These are phyloP conservation scores for Gnomoniopsis smithogilvyi DNA, from an alignment of 2,329 filamentous ascomycete genomes.

Conservation along the genomic window DNA sequence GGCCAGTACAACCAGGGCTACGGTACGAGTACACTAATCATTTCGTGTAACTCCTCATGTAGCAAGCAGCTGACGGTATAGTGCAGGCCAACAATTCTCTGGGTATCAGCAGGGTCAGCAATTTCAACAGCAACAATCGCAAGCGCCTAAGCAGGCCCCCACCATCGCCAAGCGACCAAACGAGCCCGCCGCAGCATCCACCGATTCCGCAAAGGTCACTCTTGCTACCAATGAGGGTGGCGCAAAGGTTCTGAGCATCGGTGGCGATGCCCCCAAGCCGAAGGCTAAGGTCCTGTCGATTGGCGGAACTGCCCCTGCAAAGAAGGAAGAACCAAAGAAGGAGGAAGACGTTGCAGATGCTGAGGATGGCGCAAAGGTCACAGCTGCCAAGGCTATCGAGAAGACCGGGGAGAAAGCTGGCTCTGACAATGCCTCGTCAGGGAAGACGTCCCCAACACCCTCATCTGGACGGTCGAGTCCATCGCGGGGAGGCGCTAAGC, in stretches of 20 bases:
- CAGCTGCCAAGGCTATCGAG: slow-evolving; percentile 85
- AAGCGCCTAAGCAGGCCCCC: slow-evolving; percentile 44
- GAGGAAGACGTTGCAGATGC: slow-evolving; percentile 42
- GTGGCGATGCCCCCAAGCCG: slow-evolving; percentile 49
- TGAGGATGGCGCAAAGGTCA: slow-evolving; percentile 75
- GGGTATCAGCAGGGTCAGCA: slow-evolving; percentile 46
- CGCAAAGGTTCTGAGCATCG: slow-evolving; percentile 63
- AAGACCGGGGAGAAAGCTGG: slow-evolving; percentile 69
- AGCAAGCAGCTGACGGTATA: background rate
- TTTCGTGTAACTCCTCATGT: background rate
- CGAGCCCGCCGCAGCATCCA: slow-evolving; percentile 42
- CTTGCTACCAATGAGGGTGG: slow-evolving; percentile 53
- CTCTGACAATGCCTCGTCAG: slow-evolving; percentile 30
- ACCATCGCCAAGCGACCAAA: slow-evolving; percentile 63
- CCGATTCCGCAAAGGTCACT: slow-evolving; percentile 47
- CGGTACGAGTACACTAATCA: slow-evolving; percentile 30
- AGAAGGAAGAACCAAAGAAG: slow-evolving; percentile 40
- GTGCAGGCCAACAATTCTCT: slow-evolving; percentile 46
- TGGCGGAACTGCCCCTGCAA: slow-evolving; percentile 32
- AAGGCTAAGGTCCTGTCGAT: slow-evolving; percentile 62
- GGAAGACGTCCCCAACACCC: slow-evolving; percentile 75
- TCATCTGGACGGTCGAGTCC: slow-evolving; percentile 85
- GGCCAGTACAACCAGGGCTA: slow-evolving; percentile 46
- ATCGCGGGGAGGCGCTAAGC: slow-evolving; percentile 54
- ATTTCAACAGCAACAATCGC: slow-evolving; percentile 37